phyloP scores from a whole-genome alignment of 2,329 filamentous ascomycete species.

The Neopestalotiopsis sp. region DNA sequence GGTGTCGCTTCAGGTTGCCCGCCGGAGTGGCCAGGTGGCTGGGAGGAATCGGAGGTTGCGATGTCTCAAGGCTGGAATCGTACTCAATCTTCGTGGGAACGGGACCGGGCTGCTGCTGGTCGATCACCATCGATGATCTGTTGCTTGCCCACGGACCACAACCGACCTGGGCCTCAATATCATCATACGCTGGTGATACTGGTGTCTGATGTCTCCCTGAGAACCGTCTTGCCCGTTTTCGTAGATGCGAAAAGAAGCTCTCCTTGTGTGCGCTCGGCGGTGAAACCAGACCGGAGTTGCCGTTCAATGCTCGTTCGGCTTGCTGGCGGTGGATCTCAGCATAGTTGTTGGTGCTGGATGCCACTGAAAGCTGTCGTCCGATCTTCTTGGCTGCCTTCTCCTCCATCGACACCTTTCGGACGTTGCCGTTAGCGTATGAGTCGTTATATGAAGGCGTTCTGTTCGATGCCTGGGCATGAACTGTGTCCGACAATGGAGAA shows the following conservation, averaged over 20 bases:
- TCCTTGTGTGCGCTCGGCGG: constrained; percentile 85
- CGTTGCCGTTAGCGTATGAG: constrained; percentile 46
- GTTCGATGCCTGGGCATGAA: constrained; percentile 85
- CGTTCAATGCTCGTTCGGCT: constrained; percentile 88
- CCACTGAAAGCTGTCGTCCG: constrained; percentile 89
- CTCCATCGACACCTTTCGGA: constrained; percentile 48
- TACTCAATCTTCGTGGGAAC: constrained; percentile 57
- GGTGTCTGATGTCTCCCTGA: constrained; percentile 89
- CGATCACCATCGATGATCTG: constrained; percentile 81
- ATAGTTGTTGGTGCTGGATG: constrained; percentile 92
- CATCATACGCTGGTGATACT: constrained; percentile 79
- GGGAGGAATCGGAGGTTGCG: constrained; percentile 55
- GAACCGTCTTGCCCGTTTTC: constrained; percentile 89
- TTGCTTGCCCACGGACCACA: constrained; percentile 90
- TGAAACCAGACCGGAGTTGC: constrained; percentile 75
- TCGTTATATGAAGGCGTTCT: constrained; percentile 61
- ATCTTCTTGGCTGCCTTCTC: constrained; percentile 86
- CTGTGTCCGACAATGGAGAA: constrained; percentile 92
- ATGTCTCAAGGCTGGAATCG: constrained; percentile 62
- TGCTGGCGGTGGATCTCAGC: constrained; percentile 88
- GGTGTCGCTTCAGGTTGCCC: constrained; percentile 66
- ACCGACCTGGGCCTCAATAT: constrained; percentile 90
- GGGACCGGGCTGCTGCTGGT: constrained; percentile 56
- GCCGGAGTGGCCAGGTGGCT: constrained; percentile 55
- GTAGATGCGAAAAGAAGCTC: constrained; percentile 96